These are phyloP conservation scores for Fusarium haematococcum DNA, from an alignment of 2,329 filamentous ascomycete genomes.

Conservation along the genomic window DNA sequence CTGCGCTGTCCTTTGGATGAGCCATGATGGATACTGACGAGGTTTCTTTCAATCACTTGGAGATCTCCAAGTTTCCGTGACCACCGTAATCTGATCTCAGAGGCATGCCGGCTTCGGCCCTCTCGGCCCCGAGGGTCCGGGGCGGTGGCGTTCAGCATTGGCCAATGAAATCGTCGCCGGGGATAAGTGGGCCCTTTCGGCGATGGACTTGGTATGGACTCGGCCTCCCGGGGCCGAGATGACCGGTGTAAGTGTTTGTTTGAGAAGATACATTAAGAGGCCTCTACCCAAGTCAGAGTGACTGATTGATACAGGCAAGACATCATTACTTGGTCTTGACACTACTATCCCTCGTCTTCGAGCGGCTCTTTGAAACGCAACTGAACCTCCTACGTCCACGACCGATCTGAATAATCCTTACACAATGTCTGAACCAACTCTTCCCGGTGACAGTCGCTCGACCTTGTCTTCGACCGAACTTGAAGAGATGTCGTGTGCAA, in stretches of 20 bases:
- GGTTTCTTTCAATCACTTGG: neutral
- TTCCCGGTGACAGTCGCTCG: neutral
- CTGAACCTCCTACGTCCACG: neutral
- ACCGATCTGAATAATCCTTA: neutral
- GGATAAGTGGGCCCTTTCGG: neutral
- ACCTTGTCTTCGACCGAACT: neutral
- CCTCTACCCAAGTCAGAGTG: neutral
- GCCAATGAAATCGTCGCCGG: neutral
- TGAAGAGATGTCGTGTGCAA: neutral
- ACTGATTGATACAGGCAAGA: neutral
- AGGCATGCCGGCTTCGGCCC: neutral
- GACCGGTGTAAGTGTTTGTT: neutral
- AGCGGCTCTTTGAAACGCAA: neutral
- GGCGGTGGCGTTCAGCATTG: neutral
- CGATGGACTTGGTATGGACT: neutral
- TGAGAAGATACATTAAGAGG: neutral
- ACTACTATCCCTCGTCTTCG: neutral
- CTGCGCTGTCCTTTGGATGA: neutral
- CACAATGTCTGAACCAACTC: neutral
- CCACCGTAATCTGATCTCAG: neutral
- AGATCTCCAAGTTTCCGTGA: neutral
- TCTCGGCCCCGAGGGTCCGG: slow-evolving; percentile 5
- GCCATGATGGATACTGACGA: neutral
- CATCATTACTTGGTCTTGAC: neutral
- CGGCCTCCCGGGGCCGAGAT: neutral